These are phyloP conservation scores for Candida tammaniensis DNA, from an alignment of 805 yeast species.

Conservation along the genomic window DNA sequence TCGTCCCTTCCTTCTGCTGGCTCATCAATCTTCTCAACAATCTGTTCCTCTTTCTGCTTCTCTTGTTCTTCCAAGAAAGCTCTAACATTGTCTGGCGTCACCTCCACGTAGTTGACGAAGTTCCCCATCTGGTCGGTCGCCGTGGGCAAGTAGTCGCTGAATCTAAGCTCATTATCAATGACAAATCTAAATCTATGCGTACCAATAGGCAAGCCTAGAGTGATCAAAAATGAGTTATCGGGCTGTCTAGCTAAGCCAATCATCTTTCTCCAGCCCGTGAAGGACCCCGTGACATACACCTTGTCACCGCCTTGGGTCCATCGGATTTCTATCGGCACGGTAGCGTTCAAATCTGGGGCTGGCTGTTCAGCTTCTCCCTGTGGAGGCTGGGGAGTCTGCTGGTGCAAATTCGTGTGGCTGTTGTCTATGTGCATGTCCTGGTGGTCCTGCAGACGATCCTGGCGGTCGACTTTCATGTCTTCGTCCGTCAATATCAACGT, in stretches of 20 bases:
- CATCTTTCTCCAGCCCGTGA: slow-evolving; percentile 98
- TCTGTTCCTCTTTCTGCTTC: slow-evolving; percentile 4
- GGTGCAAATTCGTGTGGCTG: slow-evolving; percentile 11
- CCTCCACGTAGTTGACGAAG: slow-evolving; percentile 87
- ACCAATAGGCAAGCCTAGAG: slow-evolving; percentile 80
- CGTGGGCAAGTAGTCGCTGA: slow-evolving; percentile 86
- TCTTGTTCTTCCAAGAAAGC: slow-evolving; percentile 28
- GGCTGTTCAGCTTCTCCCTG: slow-evolving; percentile 2
- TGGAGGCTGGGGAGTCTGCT: neutral
- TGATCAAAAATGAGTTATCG: slow-evolving; percentile 60
- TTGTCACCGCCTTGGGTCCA: slow-evolving; percentile 98
- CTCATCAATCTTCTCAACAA: slow-evolving; percentile 6
- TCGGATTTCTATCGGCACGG: slow-evolving; percentile 62
- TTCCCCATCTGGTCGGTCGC: slow-evolving; percentile 98
- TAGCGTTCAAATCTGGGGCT: slow-evolving; percentile 25
- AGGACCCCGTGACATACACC: slow-evolving; percentile 95
- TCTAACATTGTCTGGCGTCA: slow-evolving; percentile 43
- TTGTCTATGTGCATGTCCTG: slow-evolving; percentile 20
- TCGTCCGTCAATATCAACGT: slow-evolving; percentile 73
- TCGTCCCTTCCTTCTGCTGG: slow-evolving; percentile 5
- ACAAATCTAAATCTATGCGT: slow-evolving; percentile 93
- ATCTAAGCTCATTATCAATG: slow-evolving; percentile 88
- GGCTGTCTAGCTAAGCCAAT: slow-evolving; percentile 67
- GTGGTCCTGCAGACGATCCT: slow-evolving; percentile 4
- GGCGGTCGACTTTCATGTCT: slow-evolving; percentile 47